A percentile compares a stretch with the other conserved stretches of the same genome.
phyloP scores from a whole-genome alignment of 257 asterid species.

The Solanum pinnatisectum region DNA sequence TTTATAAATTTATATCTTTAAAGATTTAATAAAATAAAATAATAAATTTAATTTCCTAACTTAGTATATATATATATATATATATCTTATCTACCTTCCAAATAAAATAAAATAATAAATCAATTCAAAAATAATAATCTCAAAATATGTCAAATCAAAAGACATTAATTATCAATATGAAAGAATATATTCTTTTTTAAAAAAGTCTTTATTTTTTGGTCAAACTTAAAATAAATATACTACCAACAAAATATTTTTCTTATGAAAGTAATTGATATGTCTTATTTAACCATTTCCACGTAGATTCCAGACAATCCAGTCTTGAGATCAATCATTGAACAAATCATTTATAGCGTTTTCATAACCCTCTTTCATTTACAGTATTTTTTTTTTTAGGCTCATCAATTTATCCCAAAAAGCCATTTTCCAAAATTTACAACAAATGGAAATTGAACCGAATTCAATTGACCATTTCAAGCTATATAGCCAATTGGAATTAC shows the following conservation, averaged over 20 bases:
- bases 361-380: not conserved
- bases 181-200: not conserved
- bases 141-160: not conserved
- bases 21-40: too few relatives aligned
- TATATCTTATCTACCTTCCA: not conserved
- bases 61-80: too few relatives aligned
- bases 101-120: not conserved
- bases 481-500: conserved; percentile 65
- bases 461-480: conserved; percentile 42
- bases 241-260: not conserved
- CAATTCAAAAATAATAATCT: not conserved
- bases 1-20: too few relatives aligned
- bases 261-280: not conserved
- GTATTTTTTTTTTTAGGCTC: not conserved
- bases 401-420: not conserved
- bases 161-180: not conserved
- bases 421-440: not conserved
- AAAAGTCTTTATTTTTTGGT: not conserved
- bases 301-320: not conserved
- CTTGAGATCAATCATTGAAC: not conserved
- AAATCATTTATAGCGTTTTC: not conserved
- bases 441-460: conserved; percentile 41
- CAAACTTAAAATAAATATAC: not conserved
- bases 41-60: too few relatives aligned
- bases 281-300: not conserved